Percentiles rank a stretch among this genome's conserved stretches.
These are phyloP conservation scores for Cerrena zonata DNA, from an alignment of 1,284 basidiomycete genomes.

Conservation along the genomic window DNA sequence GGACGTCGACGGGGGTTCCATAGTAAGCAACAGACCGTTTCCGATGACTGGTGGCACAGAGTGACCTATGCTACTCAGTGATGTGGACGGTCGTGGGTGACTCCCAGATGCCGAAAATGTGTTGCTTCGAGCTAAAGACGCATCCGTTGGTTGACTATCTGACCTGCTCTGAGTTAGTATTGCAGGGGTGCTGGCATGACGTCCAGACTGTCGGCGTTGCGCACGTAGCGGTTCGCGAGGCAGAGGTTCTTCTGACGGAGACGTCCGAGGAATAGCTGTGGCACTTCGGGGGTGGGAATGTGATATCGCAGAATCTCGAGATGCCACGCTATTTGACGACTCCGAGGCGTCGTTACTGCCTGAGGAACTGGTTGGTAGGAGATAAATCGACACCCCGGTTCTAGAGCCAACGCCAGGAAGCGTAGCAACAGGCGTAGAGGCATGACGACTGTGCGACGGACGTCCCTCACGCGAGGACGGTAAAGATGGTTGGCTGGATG, in stretches of 20 bases:
- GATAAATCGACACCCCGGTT: neutral
- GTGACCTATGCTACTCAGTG: neutral
- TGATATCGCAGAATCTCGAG: neutral
- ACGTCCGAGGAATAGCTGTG: neutral
- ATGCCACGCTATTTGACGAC: too few species aligned
- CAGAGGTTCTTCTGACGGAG: neutral
- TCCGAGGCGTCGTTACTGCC: neutral
- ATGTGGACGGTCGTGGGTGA: neutral
- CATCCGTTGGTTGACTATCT: too few species aligned
- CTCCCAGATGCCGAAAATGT: neutral
- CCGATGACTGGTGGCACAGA: neutral
- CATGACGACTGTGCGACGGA: neutral
- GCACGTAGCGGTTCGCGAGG: neutral
- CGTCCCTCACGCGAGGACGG: neutral
- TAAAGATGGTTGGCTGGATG: neutral
- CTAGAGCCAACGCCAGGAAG: neutral
- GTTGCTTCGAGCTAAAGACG: neutral
- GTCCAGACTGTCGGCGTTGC: neutral
- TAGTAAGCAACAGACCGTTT: conserved; percentile 8
- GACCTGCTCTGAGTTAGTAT: neutral
- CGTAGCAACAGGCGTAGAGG: neutral
- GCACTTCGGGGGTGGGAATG: neutral
- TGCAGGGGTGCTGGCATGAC: neutral
- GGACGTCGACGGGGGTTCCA: conserved; percentile 9
- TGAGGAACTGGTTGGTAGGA: neutral